Conservation (phyloP, 1,284 basidiomycete species). For the Chiua sp. region DNA sequence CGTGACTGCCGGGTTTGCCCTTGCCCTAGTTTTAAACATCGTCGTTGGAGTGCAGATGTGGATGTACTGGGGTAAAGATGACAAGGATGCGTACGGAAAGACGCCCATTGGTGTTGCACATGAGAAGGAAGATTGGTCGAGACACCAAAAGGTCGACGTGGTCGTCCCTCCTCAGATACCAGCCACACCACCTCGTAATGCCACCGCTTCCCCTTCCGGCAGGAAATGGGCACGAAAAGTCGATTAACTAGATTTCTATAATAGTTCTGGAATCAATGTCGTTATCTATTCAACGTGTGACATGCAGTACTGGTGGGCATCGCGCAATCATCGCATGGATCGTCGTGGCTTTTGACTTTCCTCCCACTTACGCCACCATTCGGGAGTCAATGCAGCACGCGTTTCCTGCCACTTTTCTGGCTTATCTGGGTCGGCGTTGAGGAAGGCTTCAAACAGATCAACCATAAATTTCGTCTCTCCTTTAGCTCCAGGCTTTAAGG, state of each 20-base stretch:
- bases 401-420: conserved; percentile 28
- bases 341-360: conserved; percentile 22
- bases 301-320: background rate
- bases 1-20: conserved; percentile 80
- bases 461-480: conserved; percentile 22
- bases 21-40: conserved; percentile 81
- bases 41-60: conserved; percentile 84
- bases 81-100: conserved; percentile 39
- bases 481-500: conserved; percentile 13
- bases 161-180: conserved; percentile 45
- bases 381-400: conserved; percentile 27
- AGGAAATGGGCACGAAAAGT: conserved; percentile 77
- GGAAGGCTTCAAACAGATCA: conserved; percentile 31
- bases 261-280: conserved; percentile 11
- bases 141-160: conserved; percentile 46
- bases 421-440: conserved; percentile 31
- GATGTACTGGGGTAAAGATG: conserved; percentile 77
- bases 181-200: conserved; percentile 43
- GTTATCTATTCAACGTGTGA: conserved; percentile 19
- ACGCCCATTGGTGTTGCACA: conserved; percentile 22
- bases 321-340: conserved; percentile 6
- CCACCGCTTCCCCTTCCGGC: conserved; percentile 47
- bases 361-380: conserved; percentile 39
- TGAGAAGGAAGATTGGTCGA: conserved; percentile 37
- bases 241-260: conserved; percentile 47